These are phyloP conservation scores for Fraxinus platypoda DNA, from an alignment of 305 asterid genomes.

Conservation along the genomic window DNA sequence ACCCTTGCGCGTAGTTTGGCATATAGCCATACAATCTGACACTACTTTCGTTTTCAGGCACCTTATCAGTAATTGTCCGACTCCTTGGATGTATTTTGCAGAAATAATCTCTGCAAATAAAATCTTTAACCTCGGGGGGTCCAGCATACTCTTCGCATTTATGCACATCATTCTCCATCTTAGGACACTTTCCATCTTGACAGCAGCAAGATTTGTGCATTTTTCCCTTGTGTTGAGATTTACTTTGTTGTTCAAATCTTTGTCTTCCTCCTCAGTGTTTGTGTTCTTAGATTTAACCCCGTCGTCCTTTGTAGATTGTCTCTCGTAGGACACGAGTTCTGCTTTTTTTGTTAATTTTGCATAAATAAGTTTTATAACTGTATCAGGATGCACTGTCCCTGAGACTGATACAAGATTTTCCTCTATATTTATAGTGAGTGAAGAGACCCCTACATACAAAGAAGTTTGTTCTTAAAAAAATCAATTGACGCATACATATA, in stretches of 20 bases:
- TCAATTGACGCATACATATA: not conserved
- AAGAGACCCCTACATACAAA: slow-evolving; percentile 32
- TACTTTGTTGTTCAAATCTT: not conserved
- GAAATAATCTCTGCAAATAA: too few relatives aligned
- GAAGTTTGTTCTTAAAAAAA: too few relatives aligned
- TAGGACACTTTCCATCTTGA: slow-evolving; percentile 12
- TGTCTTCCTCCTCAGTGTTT: not conserved
- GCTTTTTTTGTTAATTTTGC: slow-evolving; percentile 35
- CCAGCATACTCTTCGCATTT: too few relatives aligned
- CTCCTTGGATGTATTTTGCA: too few relatives aligned
- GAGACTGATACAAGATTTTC: slow-evolving; percentile 30
- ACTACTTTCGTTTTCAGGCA: too few relatives aligned
- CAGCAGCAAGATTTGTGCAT: slow-evolving; percentile 15
- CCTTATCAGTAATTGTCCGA: too few relatives aligned
- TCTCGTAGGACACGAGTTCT: slow-evolving; percentile 24
- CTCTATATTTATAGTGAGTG: slow-evolving; percentile 23
- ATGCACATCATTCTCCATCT: slow-evolving; percentile 21
- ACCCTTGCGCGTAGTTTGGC: not conserved
- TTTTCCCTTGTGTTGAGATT: not conserved
- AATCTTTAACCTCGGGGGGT: too few relatives aligned
- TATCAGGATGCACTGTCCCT: slow-evolving; percentile 35
- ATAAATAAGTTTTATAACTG: slow-evolving; percentile 22
- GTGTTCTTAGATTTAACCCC: not conserved
- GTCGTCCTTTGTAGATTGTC: not conserved
- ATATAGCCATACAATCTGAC: too few relatives aligned